Conservation (phyloP, 1,139 yeast genomes). For the Debaryomyces psychrophilus region DNA sequence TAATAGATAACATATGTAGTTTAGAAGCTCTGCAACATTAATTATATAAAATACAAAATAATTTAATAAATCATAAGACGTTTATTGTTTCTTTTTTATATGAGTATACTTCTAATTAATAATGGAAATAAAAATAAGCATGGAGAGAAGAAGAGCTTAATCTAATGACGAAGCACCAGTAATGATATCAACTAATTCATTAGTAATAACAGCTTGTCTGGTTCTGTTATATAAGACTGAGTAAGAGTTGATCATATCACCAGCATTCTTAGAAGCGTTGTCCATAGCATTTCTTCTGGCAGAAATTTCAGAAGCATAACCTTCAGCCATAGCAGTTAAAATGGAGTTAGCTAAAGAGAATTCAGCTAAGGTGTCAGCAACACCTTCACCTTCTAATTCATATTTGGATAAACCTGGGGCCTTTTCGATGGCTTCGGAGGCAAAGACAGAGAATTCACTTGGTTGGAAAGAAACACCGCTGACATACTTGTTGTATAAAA, state of each 20-base stretch:
- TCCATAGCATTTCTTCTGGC: slow-evolving; percentile 99
- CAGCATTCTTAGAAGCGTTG: slow-evolving; percentile 99
- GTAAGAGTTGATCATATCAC: slow-evolving; percentile 96
- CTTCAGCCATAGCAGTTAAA: slow-evolving; percentile 93
- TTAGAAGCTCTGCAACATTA: neutral
- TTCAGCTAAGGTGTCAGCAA: slow-evolving; percentile 69
- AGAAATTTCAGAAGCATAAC: slow-evolving; percentile 96
- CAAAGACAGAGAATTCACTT: slow-evolving; percentile 64
- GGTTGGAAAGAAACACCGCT: slow-evolving; percentile 93
- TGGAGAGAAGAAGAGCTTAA: slow-evolving; percentile 37
- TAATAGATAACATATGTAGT: slow-evolving; percentile 22
- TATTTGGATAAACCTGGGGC: slow-evolving; percentile 88
- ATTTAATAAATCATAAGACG: slow-evolving; percentile 16
- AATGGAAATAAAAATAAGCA: slow-evolving; percentile 8
- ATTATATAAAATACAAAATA: neutral
- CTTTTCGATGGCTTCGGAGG: slow-evolving; percentile 71
- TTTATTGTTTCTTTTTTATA: slow-evolving; percentile 11
- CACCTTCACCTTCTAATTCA: slow-evolving; percentile 78
- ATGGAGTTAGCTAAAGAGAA: slow-evolving; percentile 89
- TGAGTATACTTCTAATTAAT: slow-evolving; percentile 5
- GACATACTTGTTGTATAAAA: slow-evolving; percentile 85
- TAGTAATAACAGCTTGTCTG: slow-evolving; percentile 99
- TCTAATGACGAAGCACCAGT: slow-evolving; percentile 99
- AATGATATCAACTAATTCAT: slow-evolving; percentile 98
- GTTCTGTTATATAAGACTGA: slow-evolving; percentile 98